Conservation (phyloP, 192 early-diverging fungal genomes). For the Pilobolus umbonatus region DNA sequence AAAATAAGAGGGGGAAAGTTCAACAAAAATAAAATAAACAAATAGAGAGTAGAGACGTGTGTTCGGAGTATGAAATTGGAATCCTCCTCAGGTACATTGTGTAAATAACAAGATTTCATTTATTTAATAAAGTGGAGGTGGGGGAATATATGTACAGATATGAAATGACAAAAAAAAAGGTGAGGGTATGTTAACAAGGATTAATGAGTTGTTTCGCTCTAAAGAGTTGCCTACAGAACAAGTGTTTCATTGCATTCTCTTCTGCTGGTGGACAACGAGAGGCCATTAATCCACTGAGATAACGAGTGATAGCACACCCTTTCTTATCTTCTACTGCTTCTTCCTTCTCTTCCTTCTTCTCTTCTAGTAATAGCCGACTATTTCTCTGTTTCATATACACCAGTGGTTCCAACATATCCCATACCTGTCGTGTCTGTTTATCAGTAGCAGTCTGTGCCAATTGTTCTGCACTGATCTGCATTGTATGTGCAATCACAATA, state of each 20-base stretch:
- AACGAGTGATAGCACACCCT: neutral
- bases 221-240: neutral
- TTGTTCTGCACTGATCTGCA: conserved; percentile 21
- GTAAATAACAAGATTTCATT: too few relatives aligned
- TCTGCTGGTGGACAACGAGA: neutral
- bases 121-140: too few relatives aligned
- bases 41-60: neutral
- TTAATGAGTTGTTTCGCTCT: conserved; percentile 4
- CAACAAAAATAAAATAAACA: neutral
- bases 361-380: too few relatives aligned
- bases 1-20: neutral
- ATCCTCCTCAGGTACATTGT: too few relatives aligned
- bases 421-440: conserved; percentile 2
- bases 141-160: too few relatives aligned
- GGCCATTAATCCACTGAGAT: conserved; percentile 1
- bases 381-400: conserved; percentile 5
- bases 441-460: conserved; percentile 5
- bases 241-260: neutral
- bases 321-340: neutral
- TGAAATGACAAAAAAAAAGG: neutral
- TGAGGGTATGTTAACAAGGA: neutral
- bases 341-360: neutral
- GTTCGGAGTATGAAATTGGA: neutral
- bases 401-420: conserved; percentile 8
- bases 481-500: conserved; percentile 25